phyloP scores from a whole-genome alignment of 331 rosid species.

The Arachis monticola region DNA sequence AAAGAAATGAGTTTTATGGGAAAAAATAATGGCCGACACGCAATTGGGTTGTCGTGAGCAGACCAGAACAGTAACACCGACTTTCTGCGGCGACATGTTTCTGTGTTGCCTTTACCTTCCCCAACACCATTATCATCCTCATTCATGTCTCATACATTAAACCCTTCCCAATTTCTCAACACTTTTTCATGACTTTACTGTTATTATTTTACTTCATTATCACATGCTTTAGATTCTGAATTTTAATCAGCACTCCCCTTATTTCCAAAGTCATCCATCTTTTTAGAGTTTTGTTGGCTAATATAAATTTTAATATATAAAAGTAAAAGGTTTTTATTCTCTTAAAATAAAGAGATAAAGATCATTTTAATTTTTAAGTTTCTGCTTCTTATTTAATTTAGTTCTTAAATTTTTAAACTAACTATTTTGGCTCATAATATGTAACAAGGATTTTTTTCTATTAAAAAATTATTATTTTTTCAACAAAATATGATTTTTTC shows the following conservation, averaged over 20 bases:
- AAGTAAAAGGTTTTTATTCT: too few relatives aligned
- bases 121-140: slow-evolving; percentile 49
- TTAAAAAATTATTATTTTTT: too few relatives aligned
- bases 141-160: background rate
- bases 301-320: too few relatives aligned
- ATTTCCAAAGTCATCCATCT: background rate
- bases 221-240: slow-evolving; percentile 22
- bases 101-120: slow-evolving; percentile 47
- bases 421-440: too few relatives aligned
- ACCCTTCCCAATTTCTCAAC: slow-evolving; percentile 17
- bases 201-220: background rate
- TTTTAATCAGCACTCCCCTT: background rate
- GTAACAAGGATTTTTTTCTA: too few relatives aligned
- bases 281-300: too few relatives aligned
- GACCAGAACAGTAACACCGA: slow-evolving; percentile 47
- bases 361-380: too few relatives aligned
- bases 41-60: slow-evolving; percentile 42
- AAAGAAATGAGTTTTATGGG: background rate
- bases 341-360: too few relatives aligned
- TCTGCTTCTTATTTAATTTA: too few relatives aligned
- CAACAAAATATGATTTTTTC: too few relatives aligned
- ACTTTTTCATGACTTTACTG: background rate
- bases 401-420: too few relatives aligned
- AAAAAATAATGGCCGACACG: slow-evolving; percentile 51
- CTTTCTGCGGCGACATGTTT: slow-evolving; percentile 50